phyloP scores from a whole-genome alignment of 2,329 filamentous ascomycete genomes.

The Penicillium sp. region DNA sequence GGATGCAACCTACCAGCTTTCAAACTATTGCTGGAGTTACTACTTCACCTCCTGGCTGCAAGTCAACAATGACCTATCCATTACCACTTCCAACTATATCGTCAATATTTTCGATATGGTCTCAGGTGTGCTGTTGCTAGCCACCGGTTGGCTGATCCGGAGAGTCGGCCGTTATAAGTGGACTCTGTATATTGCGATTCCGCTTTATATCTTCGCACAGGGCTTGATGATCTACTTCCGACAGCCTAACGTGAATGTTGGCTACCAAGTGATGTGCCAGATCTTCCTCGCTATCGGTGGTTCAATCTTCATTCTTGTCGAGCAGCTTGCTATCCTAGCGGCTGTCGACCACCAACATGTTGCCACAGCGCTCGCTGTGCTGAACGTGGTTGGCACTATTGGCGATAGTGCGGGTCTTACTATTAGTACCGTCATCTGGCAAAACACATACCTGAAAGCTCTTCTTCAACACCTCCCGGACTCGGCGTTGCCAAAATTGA shows the following conservation, averaged over 20 bases:
- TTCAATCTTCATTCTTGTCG: constrained; percentile 51
- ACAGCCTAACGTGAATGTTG: constrained; percentile 44
- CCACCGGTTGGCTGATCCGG: background rate
- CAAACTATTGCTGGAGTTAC: constrained; percentile 31
- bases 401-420: constrained; percentile 56
- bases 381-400: constrained; percentile 55
- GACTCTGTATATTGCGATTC: constrained; percentile 52
- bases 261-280: constrained; percentile 58
- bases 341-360: constrained; percentile 56
- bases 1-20: constrained; percentile 29
- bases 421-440: constrained; percentile 61
- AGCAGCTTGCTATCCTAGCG: constrained; percentile 56
- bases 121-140: constrained; percentile 44
- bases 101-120: constrained; percentile 53
- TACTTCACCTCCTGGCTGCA: constrained; percentile 27
- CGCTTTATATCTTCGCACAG: constrained; percentile 52
- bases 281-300: constrained; percentile 58
- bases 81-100: constrained; percentile 35
- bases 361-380: constrained; percentile 55
- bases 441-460: constrained; percentile 50
- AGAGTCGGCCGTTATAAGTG: constrained; percentile 51
- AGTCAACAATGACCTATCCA: constrained; percentile 31
- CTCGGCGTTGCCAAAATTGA: constrained; percentile 4
- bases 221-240: constrained; percentile 61
- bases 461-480: constrained; percentile 48